Evolutionary conservation across 257 asterid genomes (phyloP).

Genomic region (Marsdenia floribunda): DNA sequence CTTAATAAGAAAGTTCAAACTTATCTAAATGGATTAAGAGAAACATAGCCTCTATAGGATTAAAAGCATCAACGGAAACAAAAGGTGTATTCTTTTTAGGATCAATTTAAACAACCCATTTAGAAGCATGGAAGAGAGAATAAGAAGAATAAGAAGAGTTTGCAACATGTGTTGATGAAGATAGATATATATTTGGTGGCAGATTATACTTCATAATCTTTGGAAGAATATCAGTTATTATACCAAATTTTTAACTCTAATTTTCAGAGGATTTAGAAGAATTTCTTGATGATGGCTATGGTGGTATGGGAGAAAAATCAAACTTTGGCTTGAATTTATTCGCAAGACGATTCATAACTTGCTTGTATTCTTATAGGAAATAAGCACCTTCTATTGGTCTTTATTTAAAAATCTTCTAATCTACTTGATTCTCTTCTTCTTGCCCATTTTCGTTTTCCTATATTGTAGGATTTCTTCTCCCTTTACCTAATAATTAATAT

Average conservation of each 20-base stretch:
- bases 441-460: too few relatives aligned
- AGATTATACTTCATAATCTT: constrained; percentile 72
- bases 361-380: constrained; percentile 88
- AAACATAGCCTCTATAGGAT: too few relatives aligned
- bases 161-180: constrained; percentile 9
- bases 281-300: background rate
- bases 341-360: constrained; percentile 50
- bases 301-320: constrained; percentile 20
- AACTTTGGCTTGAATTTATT: constrained; percentile 25
- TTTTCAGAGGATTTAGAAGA: background rate
- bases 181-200: constrained; percentile 54
- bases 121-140: too few relatives aligned
- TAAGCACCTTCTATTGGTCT: constrained; percentile 62
- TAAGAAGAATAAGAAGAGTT: background rate
- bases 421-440: too few relatives aligned
- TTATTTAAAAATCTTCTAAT: too few relatives aligned
- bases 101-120: too few relatives aligned
- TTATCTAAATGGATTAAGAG: too few relatives aligned
- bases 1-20: too few relatives aligned
- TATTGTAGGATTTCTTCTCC: too few relatives aligned
- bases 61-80: too few relatives aligned
- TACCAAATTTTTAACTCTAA: constrained; percentile 17
- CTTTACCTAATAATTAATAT: too few relatives aligned
- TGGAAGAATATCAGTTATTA: constrained; percentile 63
- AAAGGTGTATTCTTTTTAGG: too few relatives aligned